A percentile compares a stretch with the other conserved stretches of the same genome.
phyloP scores from a whole-genome alignment of 2,329 filamentous ascomycete species.

The Cordyceps javanica region DNA sequence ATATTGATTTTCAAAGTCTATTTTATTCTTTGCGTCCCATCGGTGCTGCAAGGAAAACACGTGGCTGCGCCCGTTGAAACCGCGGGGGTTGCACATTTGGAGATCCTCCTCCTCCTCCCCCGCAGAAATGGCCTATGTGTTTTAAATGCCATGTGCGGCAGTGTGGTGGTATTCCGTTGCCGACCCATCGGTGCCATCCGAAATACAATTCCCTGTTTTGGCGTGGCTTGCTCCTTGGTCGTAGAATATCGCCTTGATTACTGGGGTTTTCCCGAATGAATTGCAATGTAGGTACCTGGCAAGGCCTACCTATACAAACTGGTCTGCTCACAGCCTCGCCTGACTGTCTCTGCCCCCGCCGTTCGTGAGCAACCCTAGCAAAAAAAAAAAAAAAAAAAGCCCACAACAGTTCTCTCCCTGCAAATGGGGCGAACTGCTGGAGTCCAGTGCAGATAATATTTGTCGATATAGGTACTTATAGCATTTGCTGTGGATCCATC shows the following conservation, averaged over 20 bases:
- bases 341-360: neutral
- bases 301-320: too few species aligned
- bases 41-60: too few species aligned
- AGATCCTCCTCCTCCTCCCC: neutral
- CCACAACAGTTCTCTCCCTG: neutral
- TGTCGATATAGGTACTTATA: neutral
- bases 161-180: neutral
- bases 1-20: too few species aligned
- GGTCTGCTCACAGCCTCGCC: neutral
- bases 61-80: neutral
- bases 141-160: neutral
- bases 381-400: too few species aligned
- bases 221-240: too few species aligned
- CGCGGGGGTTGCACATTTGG: neutral
- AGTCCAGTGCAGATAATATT: neutral
- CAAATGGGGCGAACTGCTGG: neutral
- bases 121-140: too few species aligned
- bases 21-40: neutral
- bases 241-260: too few species aligned
- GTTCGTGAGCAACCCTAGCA: neutral
- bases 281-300: too few species aligned
- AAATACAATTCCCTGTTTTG: too few species aligned
- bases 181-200: too few species aligned
- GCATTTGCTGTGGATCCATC: neutral
- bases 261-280: too few species aligned